These are phyloP conservation scores for Penicillium diatomitis DNA, from an alignment of 495 filamentous ascomycete species.

Conservation along the genomic window DNA sequence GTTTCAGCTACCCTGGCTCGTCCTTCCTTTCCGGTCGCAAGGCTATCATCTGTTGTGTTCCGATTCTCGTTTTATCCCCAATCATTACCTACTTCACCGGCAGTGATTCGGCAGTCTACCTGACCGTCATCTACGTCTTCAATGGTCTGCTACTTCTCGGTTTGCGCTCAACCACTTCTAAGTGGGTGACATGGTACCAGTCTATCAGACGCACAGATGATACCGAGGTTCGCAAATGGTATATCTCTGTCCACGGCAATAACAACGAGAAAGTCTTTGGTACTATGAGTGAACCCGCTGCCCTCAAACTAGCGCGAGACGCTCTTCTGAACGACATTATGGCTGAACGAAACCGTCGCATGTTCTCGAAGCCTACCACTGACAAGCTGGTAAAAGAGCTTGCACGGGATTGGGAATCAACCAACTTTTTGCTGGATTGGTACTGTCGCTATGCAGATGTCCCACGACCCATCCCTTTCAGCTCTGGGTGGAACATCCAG, in stretches of 20 bases:
- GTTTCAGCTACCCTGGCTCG: constrained; percentile 47
- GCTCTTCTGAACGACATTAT: constrained; percentile 36
- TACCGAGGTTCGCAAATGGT: constrained; percentile 42
- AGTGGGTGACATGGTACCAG: constrained; percentile 45
- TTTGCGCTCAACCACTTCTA: constrained; percentile 36
- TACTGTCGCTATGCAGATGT: constrained; percentile 45
- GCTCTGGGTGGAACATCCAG: constrained; percentile 54
- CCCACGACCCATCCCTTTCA: constrained; percentile 45
- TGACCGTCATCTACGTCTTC: constrained; percentile 38
- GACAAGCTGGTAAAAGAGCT: constrained; percentile 41
- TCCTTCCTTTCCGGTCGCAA: constrained; percentile 43
- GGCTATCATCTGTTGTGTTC: constrained; percentile 34
- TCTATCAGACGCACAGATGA: constrained; percentile 37
- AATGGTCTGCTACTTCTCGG: constrained; percentile 34
- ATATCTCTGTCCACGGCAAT: constrained; percentile 26
- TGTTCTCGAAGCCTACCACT: constrained; percentile 31
- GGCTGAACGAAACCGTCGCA: constrained; percentile 32
- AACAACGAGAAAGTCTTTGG: constrained; percentile 29
- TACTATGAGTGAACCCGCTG: constrained; percentile 34
- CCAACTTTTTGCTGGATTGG: constrained; percentile 52
- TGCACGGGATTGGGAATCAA: constrained; percentile 44
- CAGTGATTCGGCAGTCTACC: constrained; percentile 39
- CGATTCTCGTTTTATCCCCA: constrained; percentile 39
- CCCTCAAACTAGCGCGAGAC: constrained; percentile 38
- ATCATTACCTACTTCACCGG: constrained; percentile 38